Percentiles rank a stretch among this genome's conserved stretches.
Evolutionary conservation across 1,284 basidiomycete species (phyloP).

Genomic region (Boletus mariae): DNA sequence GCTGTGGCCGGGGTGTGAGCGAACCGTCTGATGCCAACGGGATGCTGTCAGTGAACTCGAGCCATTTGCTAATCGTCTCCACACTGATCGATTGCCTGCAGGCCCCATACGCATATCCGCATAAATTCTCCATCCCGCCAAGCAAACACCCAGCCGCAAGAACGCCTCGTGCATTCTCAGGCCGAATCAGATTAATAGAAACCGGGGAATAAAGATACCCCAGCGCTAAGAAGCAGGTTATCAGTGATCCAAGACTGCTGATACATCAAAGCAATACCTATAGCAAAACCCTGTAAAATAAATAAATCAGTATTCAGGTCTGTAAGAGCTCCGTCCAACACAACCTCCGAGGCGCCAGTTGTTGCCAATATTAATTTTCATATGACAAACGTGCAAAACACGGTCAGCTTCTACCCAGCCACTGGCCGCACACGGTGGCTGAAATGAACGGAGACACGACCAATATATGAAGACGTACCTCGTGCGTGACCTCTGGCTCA

Average conservation of each 20-base stretch:
- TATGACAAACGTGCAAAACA: conserved; percentile 18
- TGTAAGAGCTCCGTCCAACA: conserved; percentile 14
- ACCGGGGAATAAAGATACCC: conserved; percentile 77
- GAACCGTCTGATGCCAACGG: conserved; percentile 51
- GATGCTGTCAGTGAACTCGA: conserved; percentile 68
- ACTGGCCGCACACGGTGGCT: conserved; percentile 26
- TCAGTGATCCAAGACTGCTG: conserved; percentile 9
- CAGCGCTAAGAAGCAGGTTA: conserved; percentile 47
- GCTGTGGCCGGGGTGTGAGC: conserved; percentile 47
- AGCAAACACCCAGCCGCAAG: conserved; percentile 79
- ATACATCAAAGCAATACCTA: conserved; percentile 43
- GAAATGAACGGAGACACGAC: conserved; percentile 23
- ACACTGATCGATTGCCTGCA: conserved; percentile 71
- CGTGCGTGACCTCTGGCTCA: conserved; percentile 76
- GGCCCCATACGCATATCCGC: conserved; percentile 71
- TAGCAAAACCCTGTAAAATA: conserved; percentile 59
- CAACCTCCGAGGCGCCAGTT: conserved; percentile 18
- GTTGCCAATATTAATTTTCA: conserved; percentile 14
- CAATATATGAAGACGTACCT: conserved; percentile 50
- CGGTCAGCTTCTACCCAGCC: conserved; percentile 17
- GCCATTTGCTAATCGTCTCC: conserved; percentile 70
- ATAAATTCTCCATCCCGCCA: conserved; percentile 81
- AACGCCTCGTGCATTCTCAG: conserved; percentile 76
- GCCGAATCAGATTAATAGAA: conserved; percentile 62
- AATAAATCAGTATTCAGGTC: conserved; percentile 16